A percentile compares a stretch with the other conserved stretches of the same genome.
These are phyloP conservation scores for Pholiota microspora DNA, from an alignment of 768 basidiomycete species.

Conservation along the genomic window DNA sequence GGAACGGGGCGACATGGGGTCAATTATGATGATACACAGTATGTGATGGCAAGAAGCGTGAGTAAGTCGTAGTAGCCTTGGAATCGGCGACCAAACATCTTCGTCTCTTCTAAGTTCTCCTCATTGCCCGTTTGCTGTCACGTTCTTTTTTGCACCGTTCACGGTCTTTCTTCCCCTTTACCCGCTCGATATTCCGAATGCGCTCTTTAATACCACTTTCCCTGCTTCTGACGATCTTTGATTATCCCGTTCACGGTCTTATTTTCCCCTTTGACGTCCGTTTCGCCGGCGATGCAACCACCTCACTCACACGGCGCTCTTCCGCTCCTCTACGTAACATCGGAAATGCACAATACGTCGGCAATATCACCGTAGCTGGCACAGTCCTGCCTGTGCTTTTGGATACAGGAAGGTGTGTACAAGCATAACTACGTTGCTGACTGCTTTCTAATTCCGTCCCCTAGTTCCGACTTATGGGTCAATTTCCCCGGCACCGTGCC, in stretches of 20 bases:
- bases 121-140: conserved; percentile 14
- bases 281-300: conserved; percentile 18
- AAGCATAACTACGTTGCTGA: not conserved
- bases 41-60: not conserved
- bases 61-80: not conserved
- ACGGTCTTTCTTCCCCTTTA: conserved; percentile 13
- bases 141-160: conserved; percentile 19
- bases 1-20: not conserved
- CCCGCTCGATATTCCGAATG: conserved; percentile 27
- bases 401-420: conserved; percentile 71
- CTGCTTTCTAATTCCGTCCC: not conserved
- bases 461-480: conserved; percentile 79
- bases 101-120: not conserved
- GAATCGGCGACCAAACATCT: not conserved
- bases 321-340: conserved; percentile 56
- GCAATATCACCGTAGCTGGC: conserved; percentile 69
- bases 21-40: not conserved
- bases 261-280: conserved; percentile 39
- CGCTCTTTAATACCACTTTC: conserved; percentile 42
- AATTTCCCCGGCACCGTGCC: conserved; percentile 45
- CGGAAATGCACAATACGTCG: conserved; percentile 71
- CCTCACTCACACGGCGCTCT: conserved; percentile 29
- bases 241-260: conserved; percentile 34
- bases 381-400: conserved; percentile 56
- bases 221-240: conserved; percentile 37